Percentiles rank a stretch among this genome's conserved stretches.
Conservation (phyloP, 345 rosid genomes). For the Hibiscus trionum region DNA sequence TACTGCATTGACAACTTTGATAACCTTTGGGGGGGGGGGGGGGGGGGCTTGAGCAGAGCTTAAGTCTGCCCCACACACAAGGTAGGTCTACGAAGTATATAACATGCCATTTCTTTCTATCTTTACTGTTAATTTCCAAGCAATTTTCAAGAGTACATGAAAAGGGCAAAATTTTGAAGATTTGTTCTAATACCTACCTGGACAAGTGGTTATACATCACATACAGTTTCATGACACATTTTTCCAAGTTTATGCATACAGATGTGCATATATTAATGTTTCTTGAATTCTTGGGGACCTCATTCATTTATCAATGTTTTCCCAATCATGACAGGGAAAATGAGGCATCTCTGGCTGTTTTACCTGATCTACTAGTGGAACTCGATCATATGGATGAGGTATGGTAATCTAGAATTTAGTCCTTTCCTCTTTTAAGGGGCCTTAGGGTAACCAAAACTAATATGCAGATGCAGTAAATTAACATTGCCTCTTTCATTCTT, state of each 20-base stretch:
- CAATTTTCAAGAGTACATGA: too few species aligned
- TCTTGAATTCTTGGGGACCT: not conserved
- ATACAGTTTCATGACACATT: not conserved
- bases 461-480: not conserved
- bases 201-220: not conserved
- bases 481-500: not conserved
- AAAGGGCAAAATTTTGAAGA: not conserved
- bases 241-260: not conserved
- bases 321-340: conserved; percentile 59
- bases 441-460: not conserved
- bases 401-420: conserved; percentile 12
- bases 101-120: not conserved
- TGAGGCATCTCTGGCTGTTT: conserved; percentile 97
- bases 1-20: not conserved
- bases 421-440: conserved; percentile 2
- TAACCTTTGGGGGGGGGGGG: not conserved
- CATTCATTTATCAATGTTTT: conserved; percentile 7
- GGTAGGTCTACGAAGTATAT: not conserved
- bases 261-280: not conserved
- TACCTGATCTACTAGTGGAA: conserved; percentile 79
- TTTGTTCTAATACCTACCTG: not conserved
- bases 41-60: too few species aligned
- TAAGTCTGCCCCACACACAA: not conserved
- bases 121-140: not conserved
- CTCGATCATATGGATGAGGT: conserved; percentile 89